Base-by-base conservation (phyloP, 2,329 filamentous ascomycete species). In the Capronia americana region DNA sequence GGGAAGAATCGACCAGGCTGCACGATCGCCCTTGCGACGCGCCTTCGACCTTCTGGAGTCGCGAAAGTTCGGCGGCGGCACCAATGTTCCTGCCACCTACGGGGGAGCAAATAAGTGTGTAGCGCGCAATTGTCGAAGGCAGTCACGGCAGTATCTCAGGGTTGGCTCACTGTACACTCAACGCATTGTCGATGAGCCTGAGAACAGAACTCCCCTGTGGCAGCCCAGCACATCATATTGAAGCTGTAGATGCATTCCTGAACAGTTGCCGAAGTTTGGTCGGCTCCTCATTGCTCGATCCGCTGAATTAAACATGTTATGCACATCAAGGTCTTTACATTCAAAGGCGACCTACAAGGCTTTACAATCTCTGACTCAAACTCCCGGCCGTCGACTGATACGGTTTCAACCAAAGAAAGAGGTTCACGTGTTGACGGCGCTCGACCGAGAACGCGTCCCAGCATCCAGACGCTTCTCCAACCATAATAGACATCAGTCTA, bases 401-500 rank as follows among this genome's bases (percentile, higher is more conserved):
- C 20, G 38, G 38, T 8, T 44, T n/a, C 38, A 44, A 17, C 38
- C 17, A n/a, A 20, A 20, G 38, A 44, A 44, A 44, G 17, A 44
- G 17, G 38, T 44, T 44, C 38, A 20, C 38, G 17, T 7, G 38
- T 44, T 44, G 38, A 20, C 38, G 8, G 14, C 26, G 12, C 48
- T 51, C 24, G 48, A 48, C 23, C 60, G 20, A 56, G 28, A 38
- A 60, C 55, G 30, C n/a, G 20, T 38, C 46, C n/a, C 50, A 32
- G 12, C 46, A 28, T 17, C 17, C 24, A 38, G 53, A 54, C 23
- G 53, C 23, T 46, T 26, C 51, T 17, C 48, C 34, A 61, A 44
- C 20, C 64, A 50, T 44, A 44, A 41, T 30, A 54, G 63, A 62
- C 51, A 30, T 14, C 46, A 30, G 20, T 63, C 67, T 2, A 56